Base-by-base conservation (phyloP, 495 filamentous ascomycete genomes). In the Staphylotrichum longicolle region DNA sequence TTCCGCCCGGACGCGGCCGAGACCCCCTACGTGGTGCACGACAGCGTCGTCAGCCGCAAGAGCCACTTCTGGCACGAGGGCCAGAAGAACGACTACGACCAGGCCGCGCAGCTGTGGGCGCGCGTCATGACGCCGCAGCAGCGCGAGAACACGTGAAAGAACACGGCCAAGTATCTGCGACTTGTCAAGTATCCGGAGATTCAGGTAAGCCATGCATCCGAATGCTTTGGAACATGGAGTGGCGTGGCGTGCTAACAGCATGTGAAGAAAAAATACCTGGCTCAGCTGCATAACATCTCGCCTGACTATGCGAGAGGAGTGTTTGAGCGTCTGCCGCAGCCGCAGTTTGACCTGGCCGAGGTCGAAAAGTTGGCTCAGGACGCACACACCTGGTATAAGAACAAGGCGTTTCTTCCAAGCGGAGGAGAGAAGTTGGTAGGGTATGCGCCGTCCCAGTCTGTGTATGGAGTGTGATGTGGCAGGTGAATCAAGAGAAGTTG, bases 1-100 rank as follows among this genome's bases (percentile, higher is more conserved):
- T 85, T 84, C 78, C 72, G 82, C 2, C 79, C 80, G 0, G 84
- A 86, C 61, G 66, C 71, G 2, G 80, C 81, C 7, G 83, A 86
- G 59, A 74, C 77, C 9, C 79, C 83, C 3, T 85, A 81, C 63
- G 61, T 62, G 5, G 78, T 83, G n/a, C 55, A 70, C 30, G 80
- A 85, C 69, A 77, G 73, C 48, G 67, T 82, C 48, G 75, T 82
- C 32, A 74, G 73, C 54, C 77, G 81, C 45, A 84, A 85, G 68
- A 74, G 75, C 51, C 80, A 85, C 65, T 83, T 75, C 69, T 79
- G 71, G 68, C 82, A 83, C 47, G 82, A 85, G 60, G 82, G 78
- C 20, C 81, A 82, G 62, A 71, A 70, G 54, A 76, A 66, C 49
- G 82, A 85, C 45, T 86, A 86, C 63, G 72, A 73, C 7, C 83